These are phyloP conservation scores for Angophora floribunda DNA, from an alignment of 345 rosid genomes.

Conservation along the genomic window DNA sequence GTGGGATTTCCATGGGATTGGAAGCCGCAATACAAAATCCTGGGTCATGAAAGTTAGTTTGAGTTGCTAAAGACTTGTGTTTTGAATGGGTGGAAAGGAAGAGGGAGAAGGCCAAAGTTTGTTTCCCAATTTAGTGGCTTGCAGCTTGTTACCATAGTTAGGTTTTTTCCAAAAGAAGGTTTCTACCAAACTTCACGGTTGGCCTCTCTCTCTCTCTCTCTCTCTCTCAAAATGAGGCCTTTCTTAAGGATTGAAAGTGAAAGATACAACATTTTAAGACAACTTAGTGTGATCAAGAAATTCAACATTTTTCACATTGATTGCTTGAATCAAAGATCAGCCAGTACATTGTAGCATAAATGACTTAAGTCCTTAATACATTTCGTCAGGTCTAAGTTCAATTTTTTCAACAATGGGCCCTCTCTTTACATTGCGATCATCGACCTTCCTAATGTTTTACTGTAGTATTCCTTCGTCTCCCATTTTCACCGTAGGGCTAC, in stretches of 20 bases:
- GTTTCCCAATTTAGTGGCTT: slow-evolving; percentile 8
- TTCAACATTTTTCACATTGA: neutral
- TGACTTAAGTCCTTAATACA: too few species aligned
- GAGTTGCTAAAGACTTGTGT: neutral
- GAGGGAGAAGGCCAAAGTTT: neutral
- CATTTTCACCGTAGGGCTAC: too few species aligned
- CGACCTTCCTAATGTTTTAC: neutral
- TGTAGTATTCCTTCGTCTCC: too few species aligned
- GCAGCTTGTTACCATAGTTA: slow-evolving; percentile 5
- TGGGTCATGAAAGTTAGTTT: neutral
- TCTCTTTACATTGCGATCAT: neutral
- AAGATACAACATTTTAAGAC: neutral
- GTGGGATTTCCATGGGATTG: neutral
- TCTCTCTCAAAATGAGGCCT: neutral
- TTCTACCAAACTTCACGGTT: slow-evolving; percentile 30
- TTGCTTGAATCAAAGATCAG: neutral
- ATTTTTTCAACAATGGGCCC: too few species aligned
- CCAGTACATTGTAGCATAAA: neutral
- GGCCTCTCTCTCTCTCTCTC: slow-evolving; percentile 4
- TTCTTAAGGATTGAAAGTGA: neutral
- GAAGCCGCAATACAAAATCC: neutral
- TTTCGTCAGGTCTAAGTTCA: too few species aligned
- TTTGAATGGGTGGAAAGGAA: neutral
- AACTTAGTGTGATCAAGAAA: neutral
- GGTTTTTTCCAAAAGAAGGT: neutral